These are phyloP conservation scores for Magnolia kwangsiensis DNA, from an alignment of 164 flowering plant genomes.

Conservation along the genomic window DNA sequence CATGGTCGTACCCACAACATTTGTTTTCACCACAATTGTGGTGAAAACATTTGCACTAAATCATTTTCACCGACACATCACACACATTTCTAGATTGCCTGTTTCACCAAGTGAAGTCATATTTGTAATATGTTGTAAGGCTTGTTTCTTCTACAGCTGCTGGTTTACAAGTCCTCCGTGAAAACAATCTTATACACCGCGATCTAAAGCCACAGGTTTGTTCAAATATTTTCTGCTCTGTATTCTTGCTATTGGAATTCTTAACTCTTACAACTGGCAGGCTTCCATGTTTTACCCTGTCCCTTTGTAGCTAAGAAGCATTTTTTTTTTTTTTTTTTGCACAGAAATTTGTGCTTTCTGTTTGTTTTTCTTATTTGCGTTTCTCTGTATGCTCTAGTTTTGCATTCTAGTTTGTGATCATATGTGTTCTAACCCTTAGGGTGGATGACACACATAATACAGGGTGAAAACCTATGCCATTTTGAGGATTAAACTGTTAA, in stretches of 20 bases:
- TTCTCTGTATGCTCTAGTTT: too few relatives aligned
- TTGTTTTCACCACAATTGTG: too few relatives aligned
- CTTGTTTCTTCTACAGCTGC: slow-evolving; percentile 49
- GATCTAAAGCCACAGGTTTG: slow-evolving; percentile 97
- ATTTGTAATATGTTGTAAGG: not conserved
- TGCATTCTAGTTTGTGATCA: not conserved
- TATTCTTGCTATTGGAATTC: not conserved
- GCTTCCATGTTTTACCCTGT: not conserved
- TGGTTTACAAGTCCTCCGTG: slow-evolving; percentile 82
- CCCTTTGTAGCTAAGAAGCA: not conserved
- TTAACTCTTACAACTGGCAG: not conserved
- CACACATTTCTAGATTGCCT: not conserved
- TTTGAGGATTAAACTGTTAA: not conserved
- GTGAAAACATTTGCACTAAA: too few relatives aligned
- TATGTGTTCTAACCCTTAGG: not conserved
- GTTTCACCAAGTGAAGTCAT: not conserved
- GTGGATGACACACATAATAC: not conserved
- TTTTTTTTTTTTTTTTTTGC: not conserved
- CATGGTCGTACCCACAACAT: too few relatives aligned
- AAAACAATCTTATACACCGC: slow-evolving; percentile 85
- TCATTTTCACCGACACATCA: not conserved
- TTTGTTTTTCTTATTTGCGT: slow-evolving; percentile 1
- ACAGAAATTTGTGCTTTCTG: not conserved
- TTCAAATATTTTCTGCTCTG: not conserved
- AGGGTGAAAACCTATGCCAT: not conserved